These are phyloP conservation scores for Lolium perenne DNA, from an alignment of 176 grass and related monocot genomes.

Conservation along the genomic window DNA sequence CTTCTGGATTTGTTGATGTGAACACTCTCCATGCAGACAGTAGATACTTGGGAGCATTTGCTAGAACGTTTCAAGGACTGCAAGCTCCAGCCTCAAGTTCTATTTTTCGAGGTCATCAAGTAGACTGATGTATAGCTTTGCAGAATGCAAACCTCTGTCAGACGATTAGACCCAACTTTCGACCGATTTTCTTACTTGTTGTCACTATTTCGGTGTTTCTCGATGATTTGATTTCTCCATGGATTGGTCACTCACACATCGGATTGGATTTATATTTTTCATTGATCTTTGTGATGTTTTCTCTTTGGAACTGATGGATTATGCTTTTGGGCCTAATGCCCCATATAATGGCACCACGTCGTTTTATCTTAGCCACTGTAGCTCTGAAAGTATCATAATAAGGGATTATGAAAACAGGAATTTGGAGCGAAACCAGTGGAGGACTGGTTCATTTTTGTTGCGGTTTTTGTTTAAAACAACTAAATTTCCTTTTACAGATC, in stretches of 20 bases:
- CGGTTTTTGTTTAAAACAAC: neutral
- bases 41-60: slow-evolving; percentile 33
- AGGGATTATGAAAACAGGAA: neutral
- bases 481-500: too few species aligned
- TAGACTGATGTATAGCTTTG: neutral
- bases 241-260: neutral
- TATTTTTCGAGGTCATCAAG: slow-evolving; percentile 42
- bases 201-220: neutral
- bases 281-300: neutral
- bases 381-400: neutral
- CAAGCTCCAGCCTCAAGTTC: slow-evolving; percentile 32
- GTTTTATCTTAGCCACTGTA: too few species aligned
- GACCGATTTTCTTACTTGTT: neutral
- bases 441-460: neutral
- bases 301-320: neutral
- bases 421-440: neutral
- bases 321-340: neutral
- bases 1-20: neutral
- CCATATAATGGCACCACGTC: too few species aligned
- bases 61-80: slow-evolving; percentile 26
- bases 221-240: neutral
- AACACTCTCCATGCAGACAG: slow-evolving; percentile 19
- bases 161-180: neutral
- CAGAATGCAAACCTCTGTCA: slow-evolving; percentile 18
- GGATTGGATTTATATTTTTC: neutral